Base-by-base conservation (phyloP, 2,329 filamentous ascomycete species). In the Exophiala mesophila region DNA sequence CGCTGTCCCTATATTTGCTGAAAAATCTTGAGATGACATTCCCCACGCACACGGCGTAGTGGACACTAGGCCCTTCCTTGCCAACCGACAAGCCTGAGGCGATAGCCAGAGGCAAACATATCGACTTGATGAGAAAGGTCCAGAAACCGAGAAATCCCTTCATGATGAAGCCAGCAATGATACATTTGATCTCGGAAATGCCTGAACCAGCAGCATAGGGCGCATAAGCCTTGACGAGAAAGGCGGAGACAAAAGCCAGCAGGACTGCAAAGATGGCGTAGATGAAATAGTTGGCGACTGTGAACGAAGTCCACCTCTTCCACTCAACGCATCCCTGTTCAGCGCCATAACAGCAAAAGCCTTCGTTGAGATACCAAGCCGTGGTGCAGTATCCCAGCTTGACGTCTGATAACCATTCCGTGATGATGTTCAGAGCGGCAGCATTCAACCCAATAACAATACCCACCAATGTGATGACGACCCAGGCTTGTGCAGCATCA, bases 151-250 rank as follows among this genome's bases (percentile, higher is more conserved):
- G 74, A 59, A 98, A 98, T 0, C 89, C 92, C 66, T 97, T 96
- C 92, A 98, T 98, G 36, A 97, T 87, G 62, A 98, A 98, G 3
- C 92, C 92, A 3, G 90, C 92, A 59, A 98, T 95, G 60, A 98
- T 97, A 66, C 88, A 95, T 66, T 98, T 98, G 74, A 98, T 98
- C 69, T 98, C 92, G 9, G 88, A 96, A 45, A 98, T 98, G 29
- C 92, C 92, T 9, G 88, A 95, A 12, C 92, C 92, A 23, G 92
- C 92, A 8, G 92, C 92, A 62, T 98, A 98, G 0, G 92, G 92
- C 3, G 92, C 89, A 64, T 92, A 97, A 1, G 80, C 81, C 62
- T 88, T 92, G 59, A 98, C 92, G 29, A 98, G 73, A 26, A 77
- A 81, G 1, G 89, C 89, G 2, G 89, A 83, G 3, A 83, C 83